Evolutionary conservation across 1,139 yeast genomes (phyloP), one percentile per base, ranked within the genome.

Genomic region (Kodamaea sp.): DNA sequence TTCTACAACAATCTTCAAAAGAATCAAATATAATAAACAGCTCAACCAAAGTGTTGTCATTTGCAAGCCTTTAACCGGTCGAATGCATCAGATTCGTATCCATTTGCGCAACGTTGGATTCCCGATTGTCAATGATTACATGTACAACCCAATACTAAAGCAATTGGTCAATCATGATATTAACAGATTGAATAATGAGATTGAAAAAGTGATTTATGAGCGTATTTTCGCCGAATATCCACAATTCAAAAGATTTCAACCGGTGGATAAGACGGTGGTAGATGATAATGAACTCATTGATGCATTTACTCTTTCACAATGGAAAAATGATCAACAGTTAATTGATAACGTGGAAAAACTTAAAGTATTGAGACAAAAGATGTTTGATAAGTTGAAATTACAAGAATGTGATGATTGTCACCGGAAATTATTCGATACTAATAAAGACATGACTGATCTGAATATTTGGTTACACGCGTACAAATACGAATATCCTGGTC

Each of bases 21-120:
- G 57, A 24, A 20, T 68, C 2, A 33, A 29, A 5, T 70, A 67
- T 44, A 50, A 51, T 40, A 24, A 39, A 1, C 38, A 43, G 1
- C 29, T 50, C 8, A 54, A 81, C 48, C 73, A 81, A 40, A 76
- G 83, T 39, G 57, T 85, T 1, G 84, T 85, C 0, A 52, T 65
- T 36, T 84, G 95, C 53, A 67, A 63, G 44, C 95, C 95, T 0
- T 46, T 75, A 7, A 80, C 92, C 0, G 95, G 95, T 0, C 70
- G 84, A 49, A 83, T 85, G 49, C 95, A 85, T 56, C 95, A 85
- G 55, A 83, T 85, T 20, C 65, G 95, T 38, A 81, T 84, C 6
- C 95, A 85, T 60, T 58, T 85, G 25, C 70, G 85, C 23, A 71
- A 79, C 39, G 39, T 83, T 37, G 87, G 88, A 0, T 66, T 57